Conservation (phyloP, 257 asterid species). For the Nicotiana otophora region DNA sequence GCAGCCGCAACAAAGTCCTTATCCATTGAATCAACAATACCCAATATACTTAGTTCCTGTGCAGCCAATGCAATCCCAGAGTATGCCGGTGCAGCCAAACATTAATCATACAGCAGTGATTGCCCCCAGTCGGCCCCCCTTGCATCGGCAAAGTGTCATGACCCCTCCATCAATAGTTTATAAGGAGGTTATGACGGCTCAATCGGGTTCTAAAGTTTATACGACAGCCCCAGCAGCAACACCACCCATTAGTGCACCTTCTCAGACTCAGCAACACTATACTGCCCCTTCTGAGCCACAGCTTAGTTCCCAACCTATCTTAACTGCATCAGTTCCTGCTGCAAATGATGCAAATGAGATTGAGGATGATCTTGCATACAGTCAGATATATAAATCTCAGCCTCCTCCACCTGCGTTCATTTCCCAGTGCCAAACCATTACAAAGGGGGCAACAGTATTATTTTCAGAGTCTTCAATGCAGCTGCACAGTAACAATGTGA, state of each 20-base stretch:
- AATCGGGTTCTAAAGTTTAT: slow-evolving; percentile 26
- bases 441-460: slow-evolving; percentile 44
- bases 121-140: slow-evolving; percentile 35
- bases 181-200: slow-evolving; percentile 37
- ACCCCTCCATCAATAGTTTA: slow-evolving; percentile 29
- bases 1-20: slow-evolving; percentile 36
- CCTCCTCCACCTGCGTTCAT: slow-evolving; percentile 59
- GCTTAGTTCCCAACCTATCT: slow-evolving; percentile 33
- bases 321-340: slow-evolving; percentile 23
- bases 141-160: slow-evolving; percentile 40
- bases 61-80: slow-evolving; percentile 44
- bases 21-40: slow-evolving; percentile 48
- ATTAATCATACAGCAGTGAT: slow-evolving; percentile 24
- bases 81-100: slow-evolving; percentile 36
- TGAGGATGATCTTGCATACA: slow-evolving; percentile 70
- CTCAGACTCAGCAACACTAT: slow-evolving; percentile 38
- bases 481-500: slow-evolving; percentile 32
- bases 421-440: slow-evolving; percentile 43
- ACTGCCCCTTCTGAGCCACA: slow-evolving; percentile 31
- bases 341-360: slow-evolving; percentile 37
- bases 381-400: slow-evolving; percentile 74
- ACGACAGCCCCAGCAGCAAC: slow-evolving; percentile 26
- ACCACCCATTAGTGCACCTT: slow-evolving; percentile 24
- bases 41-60: slow-evolving; percentile 56
- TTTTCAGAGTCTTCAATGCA: slow-evolving; percentile 51